These are phyloP conservation scores for Teratosphaeria pseudoeucalypti DNA, from an alignment of 2,329 filamentous ascomycete species.

Conservation along the genomic window DNA sequence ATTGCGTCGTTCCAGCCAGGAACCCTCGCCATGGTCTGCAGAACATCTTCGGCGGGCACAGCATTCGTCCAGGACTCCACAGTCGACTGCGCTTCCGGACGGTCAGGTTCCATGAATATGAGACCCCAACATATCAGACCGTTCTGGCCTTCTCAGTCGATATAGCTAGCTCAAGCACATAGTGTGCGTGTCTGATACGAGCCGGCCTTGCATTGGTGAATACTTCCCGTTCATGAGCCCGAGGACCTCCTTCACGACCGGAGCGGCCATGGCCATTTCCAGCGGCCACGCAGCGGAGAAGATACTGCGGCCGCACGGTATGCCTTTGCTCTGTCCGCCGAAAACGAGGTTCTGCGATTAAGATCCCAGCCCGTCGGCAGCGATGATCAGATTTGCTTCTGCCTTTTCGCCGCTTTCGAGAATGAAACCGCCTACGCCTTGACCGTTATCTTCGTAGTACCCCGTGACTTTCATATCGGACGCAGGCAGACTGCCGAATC, in stretches of 20 bases:
- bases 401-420: not conserved
- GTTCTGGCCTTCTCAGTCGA: slow-evolving; percentile 35
- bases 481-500: slow-evolving; percentile 10
- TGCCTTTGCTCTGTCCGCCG: slow-evolving; percentile 5
- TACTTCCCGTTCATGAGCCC: slow-evolving; percentile 8
- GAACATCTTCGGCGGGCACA: slow-evolving; percentile 25
- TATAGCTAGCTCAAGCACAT: slow-evolving; percentile 34
- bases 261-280: slow-evolving; percentile 10
- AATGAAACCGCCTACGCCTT: slow-evolving; percentile 4
- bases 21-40: slow-evolving; percentile 7
- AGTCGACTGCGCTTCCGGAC: slow-evolving; percentile 4
- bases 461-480: slow-evolving; percentile 5
- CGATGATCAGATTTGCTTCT: slow-evolving; percentile 8
- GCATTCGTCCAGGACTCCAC: slow-evolving; percentile 39
- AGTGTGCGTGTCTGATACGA: slow-evolving; percentile 12
- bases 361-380: slow-evolving; percentile 7
- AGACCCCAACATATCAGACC: slow-evolving; percentile 41
- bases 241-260: slow-evolving; percentile 10
- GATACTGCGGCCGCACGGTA: slow-evolving; percentile 13
- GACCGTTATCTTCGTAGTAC: slow-evolving; percentile 4
- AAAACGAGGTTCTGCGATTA: slow-evolving; percentile 2
- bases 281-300: slow-evolving; percentile 11
- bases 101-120: slow-evolving; percentile 32
- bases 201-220: slow-evolving; percentile 12
- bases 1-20: slow-evolving; percentile 35